A percentile compares a stretch with the other conserved stretches of the same genome.
Conservation (phyloP, 495 filamentous ascomycete species). For the Talaromyces liani region DNA sequence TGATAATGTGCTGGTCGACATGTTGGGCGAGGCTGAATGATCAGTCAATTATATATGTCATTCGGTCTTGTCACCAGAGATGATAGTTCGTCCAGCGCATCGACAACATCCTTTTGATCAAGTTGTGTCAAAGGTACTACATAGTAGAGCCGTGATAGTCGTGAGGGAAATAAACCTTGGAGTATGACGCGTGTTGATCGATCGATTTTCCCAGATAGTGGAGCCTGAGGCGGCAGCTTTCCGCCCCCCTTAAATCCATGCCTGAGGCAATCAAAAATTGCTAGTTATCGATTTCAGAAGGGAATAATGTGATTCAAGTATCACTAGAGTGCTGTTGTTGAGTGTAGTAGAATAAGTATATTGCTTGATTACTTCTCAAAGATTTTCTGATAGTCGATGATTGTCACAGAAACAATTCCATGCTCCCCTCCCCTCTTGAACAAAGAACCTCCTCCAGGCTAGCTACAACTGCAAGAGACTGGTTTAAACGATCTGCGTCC, state of each 20-base stretch:
- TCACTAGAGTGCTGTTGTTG: background rate
- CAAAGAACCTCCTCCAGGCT: background rate
- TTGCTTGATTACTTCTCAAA: background rate
- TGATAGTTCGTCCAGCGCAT: background rate
- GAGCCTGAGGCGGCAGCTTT: background rate
- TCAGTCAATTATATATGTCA: background rate
- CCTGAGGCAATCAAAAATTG: background rate
- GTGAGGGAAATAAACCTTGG: background rate
- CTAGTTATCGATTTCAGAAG: background rate
- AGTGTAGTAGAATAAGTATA: background rate
- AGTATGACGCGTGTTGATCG: background rate
- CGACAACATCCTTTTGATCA: background rate
- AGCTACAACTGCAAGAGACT: too few relatives aligned
- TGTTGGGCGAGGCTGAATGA: background rate
- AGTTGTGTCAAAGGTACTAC: background rate
- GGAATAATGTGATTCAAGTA: background rate
- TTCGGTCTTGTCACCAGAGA: background rate
- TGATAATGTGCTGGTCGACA: background rate
- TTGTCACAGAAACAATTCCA: background rate
- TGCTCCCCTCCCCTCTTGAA: background rate
- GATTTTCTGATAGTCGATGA: background rate
- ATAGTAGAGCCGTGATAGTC: too few relatives aligned
- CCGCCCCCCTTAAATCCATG: background rate
- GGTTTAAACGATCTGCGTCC: background rate
- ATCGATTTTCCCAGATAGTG: background rate